phyloP scores from a whole-genome alignment of 441 rosid species.

The Adansonia grandidieri region DNA sequence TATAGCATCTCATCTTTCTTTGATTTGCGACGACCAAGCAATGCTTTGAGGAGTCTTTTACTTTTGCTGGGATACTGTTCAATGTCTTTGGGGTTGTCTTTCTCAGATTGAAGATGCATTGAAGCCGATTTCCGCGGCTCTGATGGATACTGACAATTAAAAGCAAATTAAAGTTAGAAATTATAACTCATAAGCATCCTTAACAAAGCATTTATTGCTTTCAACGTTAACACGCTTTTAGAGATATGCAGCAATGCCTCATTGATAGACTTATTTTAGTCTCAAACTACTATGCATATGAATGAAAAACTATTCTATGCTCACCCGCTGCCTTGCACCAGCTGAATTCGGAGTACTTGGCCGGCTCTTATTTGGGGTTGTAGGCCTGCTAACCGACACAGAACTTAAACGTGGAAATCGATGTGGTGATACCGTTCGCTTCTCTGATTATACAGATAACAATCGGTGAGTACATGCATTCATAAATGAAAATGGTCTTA shows the following conservation, averaged over 20 bases:
- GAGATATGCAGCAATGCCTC: background rate
- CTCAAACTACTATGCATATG: background rate
- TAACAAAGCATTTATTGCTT: background rate
- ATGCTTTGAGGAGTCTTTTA: conserved; percentile 83
- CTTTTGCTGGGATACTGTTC: conserved; percentile 84
- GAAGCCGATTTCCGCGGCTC: conserved; percentile 84
- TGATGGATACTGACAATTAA: conserved; percentile 62
- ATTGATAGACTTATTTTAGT: background rate
- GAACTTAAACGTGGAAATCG: conserved; percentile 79
- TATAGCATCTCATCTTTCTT: conserved; percentile 88
- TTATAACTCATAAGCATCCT: background rate
- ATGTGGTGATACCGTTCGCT: conserved; percentile 67
- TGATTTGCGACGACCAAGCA: conserved; percentile 89
- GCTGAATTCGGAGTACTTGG: conserved; percentile 63
- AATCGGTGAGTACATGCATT: conserved; percentile 9
- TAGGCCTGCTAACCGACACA: conserved; percentile 64
- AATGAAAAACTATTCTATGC: conserved; percentile 13
- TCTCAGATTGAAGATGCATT: conserved; percentile 57
- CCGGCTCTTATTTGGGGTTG: conserved; percentile 68
- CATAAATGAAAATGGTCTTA: background rate
- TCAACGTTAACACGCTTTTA: background rate
- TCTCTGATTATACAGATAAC: conserved; percentile 49
- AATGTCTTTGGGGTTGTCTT: conserved; percentile 53
- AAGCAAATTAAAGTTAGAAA: conserved; percentile 4
- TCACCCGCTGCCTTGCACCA: conserved; percentile 58